Percentiles rank a stretch among this genome's conserved stretches.
Evolutionary conservation across 257 asterid species (phyloP).

Genomic region (Paulownia fortunei): DNA sequence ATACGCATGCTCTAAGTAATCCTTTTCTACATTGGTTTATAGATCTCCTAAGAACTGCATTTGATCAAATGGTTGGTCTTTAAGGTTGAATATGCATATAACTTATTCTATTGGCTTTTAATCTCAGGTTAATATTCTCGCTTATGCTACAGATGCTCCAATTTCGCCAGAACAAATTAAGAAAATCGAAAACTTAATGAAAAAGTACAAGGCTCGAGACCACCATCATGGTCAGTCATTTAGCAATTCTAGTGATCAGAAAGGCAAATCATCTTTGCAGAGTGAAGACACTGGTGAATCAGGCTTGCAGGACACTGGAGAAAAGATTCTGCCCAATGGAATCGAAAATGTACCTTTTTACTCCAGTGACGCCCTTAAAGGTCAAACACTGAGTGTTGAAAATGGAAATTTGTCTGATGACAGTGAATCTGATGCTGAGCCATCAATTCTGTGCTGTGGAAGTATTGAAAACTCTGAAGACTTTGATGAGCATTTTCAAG

Average conservation of each 20-base stretch:
- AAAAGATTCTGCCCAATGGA: slow-evolving; percentile 55
- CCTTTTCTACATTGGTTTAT: slow-evolving; percentile 17
- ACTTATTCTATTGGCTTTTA: slow-evolving; percentile 38
- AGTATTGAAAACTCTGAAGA: slow-evolving; percentile 72
- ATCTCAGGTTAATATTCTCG: slow-evolving; percentile 91
- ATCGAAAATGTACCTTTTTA: slow-evolving; percentile 55
- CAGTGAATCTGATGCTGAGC: slow-evolving; percentile 72
- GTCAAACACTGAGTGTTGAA: slow-evolving; percentile 39
- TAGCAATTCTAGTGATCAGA: slow-evolving; percentile 66
- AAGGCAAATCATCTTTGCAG: slow-evolving; percentile 75
- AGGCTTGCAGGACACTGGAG: slow-evolving; percentile 67
- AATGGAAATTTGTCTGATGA: slow-evolving; percentile 56
- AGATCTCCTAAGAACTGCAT: slow-evolving; percentile 17
- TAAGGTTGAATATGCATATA: slow-evolving; percentile 24
- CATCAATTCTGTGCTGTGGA: slow-evolving; percentile 73
- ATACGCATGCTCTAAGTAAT: slow-evolving; percentile 4
- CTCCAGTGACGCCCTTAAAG: slow-evolving; percentile 51
- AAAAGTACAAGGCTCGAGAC: slow-evolving; percentile 52
- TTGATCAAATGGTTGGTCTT: not conserved
- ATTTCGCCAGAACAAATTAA: slow-evolving; percentile 72
- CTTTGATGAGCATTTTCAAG: slow-evolving; percentile 54
- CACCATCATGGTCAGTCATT: slow-evolving; percentile 45
- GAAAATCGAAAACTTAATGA: slow-evolving; percentile 63
- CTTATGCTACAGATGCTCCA: slow-evolving; percentile 79
- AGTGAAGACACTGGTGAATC: slow-evolving; percentile 81